phyloP scores from a whole-genome alignment of 1,284 basidiomycete species.

The Farysia itapuensis region DNA sequence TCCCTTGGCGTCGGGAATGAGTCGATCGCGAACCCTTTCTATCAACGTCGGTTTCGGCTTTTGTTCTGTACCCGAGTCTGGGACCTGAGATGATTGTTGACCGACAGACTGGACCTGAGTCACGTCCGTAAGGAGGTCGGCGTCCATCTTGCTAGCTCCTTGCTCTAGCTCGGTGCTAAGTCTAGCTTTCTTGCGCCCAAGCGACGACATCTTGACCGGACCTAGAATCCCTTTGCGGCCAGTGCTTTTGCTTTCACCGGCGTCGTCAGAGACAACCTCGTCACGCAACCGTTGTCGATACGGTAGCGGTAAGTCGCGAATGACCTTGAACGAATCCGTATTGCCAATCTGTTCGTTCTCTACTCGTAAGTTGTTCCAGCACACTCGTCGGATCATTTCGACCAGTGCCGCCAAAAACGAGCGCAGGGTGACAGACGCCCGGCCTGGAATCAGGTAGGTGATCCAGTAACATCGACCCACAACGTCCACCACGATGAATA shows the following conservation, averaged over 20 bases:
- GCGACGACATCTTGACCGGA: constrained; percentile 7
- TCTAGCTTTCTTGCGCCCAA: constrained; percentile 10
- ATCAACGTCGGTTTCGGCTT: constrained; percentile 5
- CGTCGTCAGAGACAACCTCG: not conserved
- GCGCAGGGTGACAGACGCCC: constrained; percentile 66
- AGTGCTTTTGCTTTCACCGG: constrained; percentile 1
- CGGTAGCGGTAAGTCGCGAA: constrained; percentile 46
- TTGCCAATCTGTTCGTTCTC: constrained; percentile 76
- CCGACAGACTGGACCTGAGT: not conserved
- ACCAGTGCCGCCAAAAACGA: constrained; percentile 72
- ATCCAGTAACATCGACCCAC: constrained; percentile 80
- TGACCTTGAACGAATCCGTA: constrained; percentile 49
- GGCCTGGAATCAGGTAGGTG: constrained; percentile 70
- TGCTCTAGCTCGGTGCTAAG: not conserved
- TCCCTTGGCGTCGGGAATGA: constrained; percentile 14
- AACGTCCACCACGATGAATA: constrained; percentile 67
- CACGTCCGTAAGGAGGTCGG: too few relatives aligned
- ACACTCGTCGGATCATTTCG: constrained; percentile 78
- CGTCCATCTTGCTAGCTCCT: not conserved
- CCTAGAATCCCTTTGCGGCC: constrained; percentile 12
- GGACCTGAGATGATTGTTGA: not conserved
- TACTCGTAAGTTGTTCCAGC: constrained; percentile 84
- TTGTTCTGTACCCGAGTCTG: not conserved
- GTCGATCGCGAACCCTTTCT: constrained; percentile 10
- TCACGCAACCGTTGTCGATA: constrained; percentile 24